Base-by-base conservation (phyloP, 2,329 filamentous ascomycete species). In the Helminthosporium solani region DNA sequence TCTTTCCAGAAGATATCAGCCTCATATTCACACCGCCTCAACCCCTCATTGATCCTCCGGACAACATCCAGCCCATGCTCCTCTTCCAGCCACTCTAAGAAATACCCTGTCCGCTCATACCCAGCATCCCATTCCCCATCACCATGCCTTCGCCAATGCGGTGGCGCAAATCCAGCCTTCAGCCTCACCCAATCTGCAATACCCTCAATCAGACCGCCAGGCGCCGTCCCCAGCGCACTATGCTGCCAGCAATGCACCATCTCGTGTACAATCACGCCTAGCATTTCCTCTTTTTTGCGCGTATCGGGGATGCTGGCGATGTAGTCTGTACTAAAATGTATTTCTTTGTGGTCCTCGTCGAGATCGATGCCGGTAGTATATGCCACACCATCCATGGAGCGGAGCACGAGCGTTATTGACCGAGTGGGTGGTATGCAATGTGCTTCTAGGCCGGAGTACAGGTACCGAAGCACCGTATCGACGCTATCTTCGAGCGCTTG, bases 201-300 rank as follows among this genome's bases (percentile, higher is more conserved):
- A 0, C 92, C 92, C 70, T 97, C 92, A 45, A 95, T 85, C 37
- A 97, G 71, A 0, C 94, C 94, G 0, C 85, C 85, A 2, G 73
- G 70, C 34, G 83, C 73, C 3, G 71, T 73, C 0, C 74, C 75
- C 8, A 70, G 74, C 2, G 78, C 86, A 58, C 89, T 85, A 71
- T 88, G 87, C 70, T 97, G 92, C 73, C 87, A 95, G 72, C 90
- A 96, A 73, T 97, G 94, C 12, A 97, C 92, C 51, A 96, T 85
- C 72, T 97, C 92, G 67, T 97, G 92, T 1, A 87, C 86, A 16
- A 97, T 70, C 0, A 97, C 90, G 33, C 94, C 94, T 15, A 81
- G 73, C 48, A 96, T 83, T 73, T 97, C 90, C 31, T 78, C 70
- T 52, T 61, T 70, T 30, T 50, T 57, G 12, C 68, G 56, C 3